Evolutionary conservation across 1,284 basidiomycete species (phyloP).

Genomic region (Naganishia liquefaciens): DNA sequence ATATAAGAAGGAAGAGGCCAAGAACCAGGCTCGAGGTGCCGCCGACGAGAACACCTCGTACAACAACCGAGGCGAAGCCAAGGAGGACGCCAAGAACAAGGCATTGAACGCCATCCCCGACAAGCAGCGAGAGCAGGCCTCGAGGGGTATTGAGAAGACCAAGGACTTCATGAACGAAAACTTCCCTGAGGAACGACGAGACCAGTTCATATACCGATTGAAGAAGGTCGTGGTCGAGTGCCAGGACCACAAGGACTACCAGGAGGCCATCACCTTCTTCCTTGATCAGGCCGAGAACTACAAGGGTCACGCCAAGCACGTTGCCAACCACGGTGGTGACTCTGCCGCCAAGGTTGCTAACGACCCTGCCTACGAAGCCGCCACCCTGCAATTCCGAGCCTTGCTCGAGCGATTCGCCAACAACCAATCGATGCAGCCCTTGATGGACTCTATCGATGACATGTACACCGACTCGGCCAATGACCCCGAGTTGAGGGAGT

Average conservation of each 20-base stretch:
- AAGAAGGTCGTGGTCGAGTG: constrained; percentile 82
- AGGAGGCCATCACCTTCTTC: constrained; percentile 76
- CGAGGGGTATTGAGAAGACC: constrained; percentile 55
- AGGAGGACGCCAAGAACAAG: constrained; percentile 64
- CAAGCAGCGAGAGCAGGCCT: constrained; percentile 42
- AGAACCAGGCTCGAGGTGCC: constrained; percentile 53
- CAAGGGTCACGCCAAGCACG: constrained; percentile 63
- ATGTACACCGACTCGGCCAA: constrained; percentile 74
- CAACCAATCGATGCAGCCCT: constrained; percentile 63
- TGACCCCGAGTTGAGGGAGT: constrained; percentile 73
- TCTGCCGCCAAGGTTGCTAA: constrained; percentile 56
- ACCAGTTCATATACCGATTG: constrained; percentile 55
- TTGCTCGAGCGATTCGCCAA: constrained; percentile 92
- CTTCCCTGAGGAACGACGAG: constrained; percentile 82
- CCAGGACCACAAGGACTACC: constrained; percentile 89
- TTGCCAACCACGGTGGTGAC: constrained; percentile 51
- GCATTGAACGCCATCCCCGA: constrained; percentile 57
- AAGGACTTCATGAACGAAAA: constrained; percentile 75
- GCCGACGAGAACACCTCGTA: constrained; percentile 34
- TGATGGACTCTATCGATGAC: constrained; percentile 71
- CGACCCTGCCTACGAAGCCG: constrained; percentile 63
- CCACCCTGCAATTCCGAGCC: constrained; percentile 68
- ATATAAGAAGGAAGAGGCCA: constrained; percentile 58
- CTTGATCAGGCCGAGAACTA: constrained; percentile 74
- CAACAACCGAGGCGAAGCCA: constrained; percentile 60